A percentile compares a stretch with the other conserved stretches of the same genome.
These are phyloP conservation scores for Calonectria crousiana DNA, from an alignment of 2,329 filamentous ascomycete genomes.

Conservation along the genomic window DNA sequence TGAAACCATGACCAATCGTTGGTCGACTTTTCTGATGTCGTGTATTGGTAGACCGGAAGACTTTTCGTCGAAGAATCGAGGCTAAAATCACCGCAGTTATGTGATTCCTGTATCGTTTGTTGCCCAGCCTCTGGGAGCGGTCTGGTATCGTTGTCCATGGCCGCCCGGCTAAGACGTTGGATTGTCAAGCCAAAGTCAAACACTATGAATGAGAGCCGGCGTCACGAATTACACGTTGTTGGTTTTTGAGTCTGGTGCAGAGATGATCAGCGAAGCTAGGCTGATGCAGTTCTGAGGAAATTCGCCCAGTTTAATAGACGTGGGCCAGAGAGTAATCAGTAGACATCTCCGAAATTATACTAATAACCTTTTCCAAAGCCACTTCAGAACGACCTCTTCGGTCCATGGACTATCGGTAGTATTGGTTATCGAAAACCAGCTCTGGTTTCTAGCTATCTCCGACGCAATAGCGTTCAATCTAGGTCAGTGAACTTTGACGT, in stretches of 20 bases:
- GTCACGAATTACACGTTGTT: background rate
- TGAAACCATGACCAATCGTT: background rate
- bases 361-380: background rate
- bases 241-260: background rate
- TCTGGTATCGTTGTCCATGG: background rate
- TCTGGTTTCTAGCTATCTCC: background rate
- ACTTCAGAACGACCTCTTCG: background rate
- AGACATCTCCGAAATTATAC: background rate
- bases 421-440: background rate
- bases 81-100: background rate
- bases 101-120: background rate
- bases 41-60: too few relatives aligned
- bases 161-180: background rate
- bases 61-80: background rate
- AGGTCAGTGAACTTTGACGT: background rate
- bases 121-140: background rate
- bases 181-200: background rate
- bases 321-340: background rate
- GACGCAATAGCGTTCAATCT: background rate
- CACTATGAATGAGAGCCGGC: background rate
- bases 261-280: background rate
- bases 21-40: background rate
- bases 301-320: background rate
- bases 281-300: background rate
- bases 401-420: background rate